A percentile compares a stretch with the other conserved stretches of the same genome.
These are phyloP conservation scores for Arthromyces matolae DNA, from an alignment of 768 basidiomycete species.

Conservation along the genomic window DNA sequence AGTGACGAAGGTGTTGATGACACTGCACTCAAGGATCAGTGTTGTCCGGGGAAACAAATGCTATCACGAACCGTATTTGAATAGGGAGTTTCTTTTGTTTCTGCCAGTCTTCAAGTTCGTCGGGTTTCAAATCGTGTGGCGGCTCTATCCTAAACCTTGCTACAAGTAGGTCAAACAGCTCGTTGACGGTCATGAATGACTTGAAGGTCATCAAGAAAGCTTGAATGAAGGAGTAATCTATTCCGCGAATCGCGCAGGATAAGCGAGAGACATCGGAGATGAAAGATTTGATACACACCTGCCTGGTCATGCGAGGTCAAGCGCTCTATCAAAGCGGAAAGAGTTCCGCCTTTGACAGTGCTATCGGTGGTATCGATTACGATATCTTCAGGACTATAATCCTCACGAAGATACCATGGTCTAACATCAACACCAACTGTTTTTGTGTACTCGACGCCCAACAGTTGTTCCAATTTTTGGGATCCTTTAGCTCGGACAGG, in stretches of 20 bases:
- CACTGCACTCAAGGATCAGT: constrained; percentile 39
- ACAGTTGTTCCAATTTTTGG: constrained; percentile 62
- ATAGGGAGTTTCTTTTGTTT: constrained; percentile 85
- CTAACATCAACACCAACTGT: constrained; percentile 40
- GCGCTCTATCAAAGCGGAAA: constrained; percentile 81
- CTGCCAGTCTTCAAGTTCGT: constrained; percentile 75
- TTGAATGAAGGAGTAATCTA: constrained; percentile 71
- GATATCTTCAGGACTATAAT: constrained; percentile 77
- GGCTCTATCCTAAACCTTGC: constrained; percentile 76
- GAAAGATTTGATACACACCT: constrained; percentile 44
- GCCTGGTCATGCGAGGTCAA: constrained; percentile 88
- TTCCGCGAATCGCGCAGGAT: too few species aligned
- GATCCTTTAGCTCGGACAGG: constrained; percentile 30
- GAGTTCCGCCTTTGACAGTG: constrained; percentile 81
- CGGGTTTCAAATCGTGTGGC: constrained; percentile 58
- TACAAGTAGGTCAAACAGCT: constrained; percentile 78
- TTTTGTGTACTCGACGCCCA: constrained; percentile 55
- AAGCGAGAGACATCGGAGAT: neutral
- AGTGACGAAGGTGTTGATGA: constrained; percentile 85
- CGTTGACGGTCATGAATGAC: constrained; percentile 82
- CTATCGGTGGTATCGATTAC: constrained; percentile 83
- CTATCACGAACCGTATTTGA: constrained; percentile 67
- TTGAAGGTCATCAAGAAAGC: constrained; percentile 97
- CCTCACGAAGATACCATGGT: constrained; percentile 86
- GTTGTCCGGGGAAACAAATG: constrained; percentile 4